Evolutionary conservation across 1,139 yeast genomes (phyloP).

Genomic region (Candida anutae): DNA sequence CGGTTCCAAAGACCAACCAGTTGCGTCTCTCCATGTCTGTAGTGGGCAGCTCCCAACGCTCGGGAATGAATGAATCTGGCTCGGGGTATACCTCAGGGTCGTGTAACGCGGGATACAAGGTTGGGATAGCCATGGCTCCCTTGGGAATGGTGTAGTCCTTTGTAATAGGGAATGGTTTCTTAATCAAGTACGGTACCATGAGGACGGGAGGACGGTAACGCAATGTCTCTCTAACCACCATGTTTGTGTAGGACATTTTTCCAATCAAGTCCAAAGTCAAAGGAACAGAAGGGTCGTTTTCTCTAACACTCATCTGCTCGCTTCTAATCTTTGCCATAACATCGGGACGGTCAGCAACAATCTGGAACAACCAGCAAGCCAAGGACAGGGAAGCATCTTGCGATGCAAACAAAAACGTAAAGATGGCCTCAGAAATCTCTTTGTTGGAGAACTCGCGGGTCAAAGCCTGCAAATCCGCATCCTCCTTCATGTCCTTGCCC

Average conservation of each 20-base stretch:
- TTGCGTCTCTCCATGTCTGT: constrained; percentile 63
- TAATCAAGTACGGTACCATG: constrained; percentile 95
- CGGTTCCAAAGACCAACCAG: constrained; percentile 96
- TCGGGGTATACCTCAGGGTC: constrained; percentile 94
- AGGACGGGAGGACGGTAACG: constrained; percentile 96
- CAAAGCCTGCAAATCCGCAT: constrained; percentile 45
- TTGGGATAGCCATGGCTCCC: constrained; percentile 95
- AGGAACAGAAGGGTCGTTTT: constrained; percentile 57
- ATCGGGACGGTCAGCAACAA: constrained; percentile 92
- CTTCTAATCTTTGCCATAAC: constrained; percentile 76
- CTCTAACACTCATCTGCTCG: constrained; percentile 81
- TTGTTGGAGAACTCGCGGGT: constrained; percentile 81
- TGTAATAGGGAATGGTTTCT: constrained; percentile 76
- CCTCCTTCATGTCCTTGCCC: constrained; percentile 16
- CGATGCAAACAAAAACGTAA: constrained; percentile 93
- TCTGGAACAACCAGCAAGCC: constrained; percentile 97
- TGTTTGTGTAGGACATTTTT: constrained; percentile 76
- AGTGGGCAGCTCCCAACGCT: constrained; percentile 66
- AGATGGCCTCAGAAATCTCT: constrained; percentile 92
- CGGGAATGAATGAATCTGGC: constrained; percentile 92
- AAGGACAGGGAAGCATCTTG: constrained; percentile 98
- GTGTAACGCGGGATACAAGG: constrained; percentile 90
- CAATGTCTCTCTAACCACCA: constrained; percentile 86
- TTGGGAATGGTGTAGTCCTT: constrained; percentile 86
- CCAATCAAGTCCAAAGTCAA: constrained; percentile 70